phyloP scores from a whole-genome alignment of 2,329 filamentous ascomycete species.

The Fusarium buxicola region DNA sequence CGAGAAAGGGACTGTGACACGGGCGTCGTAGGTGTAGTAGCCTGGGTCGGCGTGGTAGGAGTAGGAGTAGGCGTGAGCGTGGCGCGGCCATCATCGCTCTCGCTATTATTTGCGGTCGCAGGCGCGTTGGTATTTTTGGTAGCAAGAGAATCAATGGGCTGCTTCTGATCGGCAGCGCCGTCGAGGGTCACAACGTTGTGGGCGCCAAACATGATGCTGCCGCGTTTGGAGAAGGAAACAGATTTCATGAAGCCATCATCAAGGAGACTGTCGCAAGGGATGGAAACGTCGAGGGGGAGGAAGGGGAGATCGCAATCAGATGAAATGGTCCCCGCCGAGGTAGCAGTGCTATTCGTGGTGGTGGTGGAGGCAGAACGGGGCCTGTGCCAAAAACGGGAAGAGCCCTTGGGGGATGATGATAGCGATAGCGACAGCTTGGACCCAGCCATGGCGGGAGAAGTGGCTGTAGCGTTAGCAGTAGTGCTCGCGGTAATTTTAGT shows the following conservation, averaged over 20 bases:
- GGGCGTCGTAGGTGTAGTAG: conserved; percentile 39
- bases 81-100: conserved; percentile 39
- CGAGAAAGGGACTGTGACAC: conserved; percentile 38
- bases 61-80: conserved; percentile 36
- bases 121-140: conserved; percentile 14
- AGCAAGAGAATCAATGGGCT: conserved; percentile 21
- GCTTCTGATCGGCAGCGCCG: conserved; percentile 32
- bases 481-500: conserved; percentile 23
- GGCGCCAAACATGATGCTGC: conserved; percentile 71
- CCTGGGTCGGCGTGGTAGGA: conserved; percentile 21
- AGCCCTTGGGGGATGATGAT: conserved; percentile 37
- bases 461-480: conserved; percentile 39
- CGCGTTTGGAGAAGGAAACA: conserved; percentile 71
- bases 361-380: conserved; percentile 42
- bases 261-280: conserved; percentile 67
- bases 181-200: conserved; percentile 50
- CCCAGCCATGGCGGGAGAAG: conserved; percentile 27
- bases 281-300: conserved; percentile 65
- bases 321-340: conserved; percentile 36
- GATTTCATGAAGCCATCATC: conserved; percentile 68
- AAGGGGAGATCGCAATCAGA: conserved; percentile 53
- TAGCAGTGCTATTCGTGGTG: conserved; percentile 44
- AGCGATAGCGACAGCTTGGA: conserved; percentile 29
- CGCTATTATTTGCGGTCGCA: conserved; percentile 24
- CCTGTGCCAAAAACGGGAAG: conserved; percentile 47